Percentiles rank a stretch among this genome's conserved stretches.
These are phyloP conservation scores for Mallotus japonicus DNA, from an alignment of 441 rosid genomes.

Conservation along the genomic window DNA sequence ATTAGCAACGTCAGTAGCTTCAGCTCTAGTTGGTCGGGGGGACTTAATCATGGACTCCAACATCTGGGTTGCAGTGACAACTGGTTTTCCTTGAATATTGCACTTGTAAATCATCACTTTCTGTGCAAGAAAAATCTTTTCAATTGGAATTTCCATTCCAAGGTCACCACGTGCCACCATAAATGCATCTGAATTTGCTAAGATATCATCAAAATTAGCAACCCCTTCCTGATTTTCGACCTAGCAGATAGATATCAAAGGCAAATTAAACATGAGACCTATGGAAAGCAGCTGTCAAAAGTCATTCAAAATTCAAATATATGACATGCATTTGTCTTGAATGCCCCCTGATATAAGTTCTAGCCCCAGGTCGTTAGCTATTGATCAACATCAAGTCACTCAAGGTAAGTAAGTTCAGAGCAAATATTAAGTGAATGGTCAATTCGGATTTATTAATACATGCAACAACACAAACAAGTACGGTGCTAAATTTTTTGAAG, in stretches of 20 bases:
- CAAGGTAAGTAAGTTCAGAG: neutral
- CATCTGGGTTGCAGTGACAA: constrained; percentile 98
- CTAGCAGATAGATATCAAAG: constrained; percentile 30
- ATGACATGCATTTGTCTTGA: neutral
- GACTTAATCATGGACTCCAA: constrained; percentile 97
- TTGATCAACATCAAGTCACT: neutral
- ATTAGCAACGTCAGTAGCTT: constrained; percentile 96
- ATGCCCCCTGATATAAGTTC: too few species aligned
- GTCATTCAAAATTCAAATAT: neutral
- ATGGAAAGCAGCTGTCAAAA: constrained; percentile 2
- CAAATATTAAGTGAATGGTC: constrained; percentile 1
- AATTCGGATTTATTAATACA: constrained; percentile 2
- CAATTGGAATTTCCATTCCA: constrained; percentile 97
- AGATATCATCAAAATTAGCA: constrained; percentile 86
- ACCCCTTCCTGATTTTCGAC: constrained; percentile 97
- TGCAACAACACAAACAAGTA: constrained; percentile 4
- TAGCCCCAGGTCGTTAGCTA: too few species aligned
- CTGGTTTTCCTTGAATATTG: constrained; percentile 91
- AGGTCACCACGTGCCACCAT: constrained; percentile 98
- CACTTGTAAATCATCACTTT: constrained; percentile 96
- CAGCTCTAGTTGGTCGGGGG: constrained; percentile 95
- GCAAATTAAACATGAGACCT: constrained; percentile 1
- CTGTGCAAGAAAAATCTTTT: constrained; percentile 93
- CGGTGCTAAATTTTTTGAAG: too few species aligned
- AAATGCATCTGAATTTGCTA: constrained; percentile 80